phyloP scores from a whole-genome alignment of 306 rosid genomes.

The Vigna angularis region DNA sequence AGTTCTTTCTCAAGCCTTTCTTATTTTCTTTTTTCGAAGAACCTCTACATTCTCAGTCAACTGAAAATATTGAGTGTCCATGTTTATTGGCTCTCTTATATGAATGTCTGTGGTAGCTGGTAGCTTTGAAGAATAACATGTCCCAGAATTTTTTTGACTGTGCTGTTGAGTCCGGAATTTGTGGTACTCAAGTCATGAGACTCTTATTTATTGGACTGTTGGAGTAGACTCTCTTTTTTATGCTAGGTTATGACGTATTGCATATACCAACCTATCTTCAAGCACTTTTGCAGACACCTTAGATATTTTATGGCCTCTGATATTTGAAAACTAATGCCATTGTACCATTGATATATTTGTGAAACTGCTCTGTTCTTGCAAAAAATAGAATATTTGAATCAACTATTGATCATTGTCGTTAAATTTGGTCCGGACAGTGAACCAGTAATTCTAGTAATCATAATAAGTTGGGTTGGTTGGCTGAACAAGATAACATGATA shows the following conservation, averaged over 20 bases:
- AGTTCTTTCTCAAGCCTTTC: constrained; percentile 91
- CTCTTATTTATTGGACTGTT: neutral
- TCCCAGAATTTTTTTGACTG: neutral
- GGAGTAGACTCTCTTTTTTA: neutral
- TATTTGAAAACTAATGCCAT: neutral
- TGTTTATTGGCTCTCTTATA: neutral
- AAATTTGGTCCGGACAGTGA: neutral
- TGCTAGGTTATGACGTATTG: neutral
- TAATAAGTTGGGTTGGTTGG: neutral
- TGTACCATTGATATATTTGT: constrained; percentile 14
- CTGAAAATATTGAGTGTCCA: constrained; percentile 1
- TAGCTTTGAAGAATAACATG: neutral
- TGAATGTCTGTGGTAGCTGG: constrained; percentile 7
- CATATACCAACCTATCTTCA: neutral
- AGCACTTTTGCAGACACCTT: neutral
- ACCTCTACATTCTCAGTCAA: neutral
- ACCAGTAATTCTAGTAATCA: neutral
- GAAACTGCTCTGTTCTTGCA: constrained; percentile 14
- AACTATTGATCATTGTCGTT: neutral
- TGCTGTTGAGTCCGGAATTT: neutral
- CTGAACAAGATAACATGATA: neutral
- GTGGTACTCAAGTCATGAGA: neutral
- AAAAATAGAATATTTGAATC: neutral
- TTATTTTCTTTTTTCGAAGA: constrained; percentile 41
- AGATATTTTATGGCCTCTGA: constrained; percentile 3